These are phyloP conservation scores for Bryum argenteum DNA, from an alignment of 225 moss, liverwort and hornwort genomes.

Conservation along the genomic window DNA sequence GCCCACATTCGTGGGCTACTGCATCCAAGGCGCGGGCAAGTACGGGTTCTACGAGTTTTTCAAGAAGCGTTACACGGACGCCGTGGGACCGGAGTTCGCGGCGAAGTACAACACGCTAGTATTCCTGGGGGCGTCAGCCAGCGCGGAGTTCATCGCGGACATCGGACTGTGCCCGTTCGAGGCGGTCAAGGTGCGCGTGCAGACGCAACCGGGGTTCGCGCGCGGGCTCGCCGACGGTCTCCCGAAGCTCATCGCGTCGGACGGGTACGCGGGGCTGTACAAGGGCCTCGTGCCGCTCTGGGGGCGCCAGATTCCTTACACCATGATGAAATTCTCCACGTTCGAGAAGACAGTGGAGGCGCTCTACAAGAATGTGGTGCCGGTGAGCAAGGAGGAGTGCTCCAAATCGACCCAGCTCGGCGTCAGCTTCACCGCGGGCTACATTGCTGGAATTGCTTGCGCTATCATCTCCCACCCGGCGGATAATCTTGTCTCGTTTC, in stretches of 20 bases:
- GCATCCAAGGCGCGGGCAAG: conserved; percentile 72
- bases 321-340: conserved; percentile 97
- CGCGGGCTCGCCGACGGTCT: conserved; percentile 73
- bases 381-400: conserved; percentile 60
- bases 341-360: conserved; percentile 82
- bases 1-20: conserved; percentile 75
- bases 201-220: conserved; percentile 83
- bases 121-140: conserved; percentile 64
- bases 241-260: conserved; percentile 71
- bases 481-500: conserved; percentile 83
- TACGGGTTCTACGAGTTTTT: conserved; percentile 97
- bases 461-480: conserved; percentile 91
- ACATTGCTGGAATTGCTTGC: conserved; percentile 88
- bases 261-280: conserved; percentile 63
- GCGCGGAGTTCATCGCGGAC: conserved; percentile 80
- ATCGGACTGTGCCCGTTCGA: conserved; percentile 78
- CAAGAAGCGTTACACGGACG: conserved; percentile 74
- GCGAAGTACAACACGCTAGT: conserved; percentile 66
- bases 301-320: conserved; percentile 92
- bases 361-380: conserved; percentile 64
- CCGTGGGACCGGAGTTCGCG: conserved; percentile 57
- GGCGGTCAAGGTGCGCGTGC: conserved; percentile 84
- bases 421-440: conserved; percentile 86
- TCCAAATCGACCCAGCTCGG: conserved; percentile 56
- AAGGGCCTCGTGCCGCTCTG: conserved; percentile 79